These are phyloP conservation scores for Lunasporangiospora selenospora DNA, from an alignment of 192 early-diverging fungal species.

Conservation along the genomic window DNA sequence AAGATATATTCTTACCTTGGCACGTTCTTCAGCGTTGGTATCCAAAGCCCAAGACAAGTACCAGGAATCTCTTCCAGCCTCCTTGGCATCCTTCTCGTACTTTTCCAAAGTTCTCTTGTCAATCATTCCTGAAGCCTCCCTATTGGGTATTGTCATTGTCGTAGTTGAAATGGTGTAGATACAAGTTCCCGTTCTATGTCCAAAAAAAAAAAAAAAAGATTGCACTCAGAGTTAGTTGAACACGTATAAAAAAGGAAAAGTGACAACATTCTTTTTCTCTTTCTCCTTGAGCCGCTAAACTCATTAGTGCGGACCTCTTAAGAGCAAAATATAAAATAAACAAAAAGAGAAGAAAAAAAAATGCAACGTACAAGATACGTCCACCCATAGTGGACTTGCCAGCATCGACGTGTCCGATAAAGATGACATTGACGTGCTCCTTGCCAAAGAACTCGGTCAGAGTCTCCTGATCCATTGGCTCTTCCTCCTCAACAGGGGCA, in stretches of 20 bases:
- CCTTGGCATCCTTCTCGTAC: conserved; percentile 98
- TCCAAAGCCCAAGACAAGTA: conserved; percentile 99
- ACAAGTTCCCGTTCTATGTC: no score
- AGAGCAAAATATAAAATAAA: background rate
- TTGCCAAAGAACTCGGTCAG: conserved; percentile 81
- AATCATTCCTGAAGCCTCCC: conserved; percentile 96
- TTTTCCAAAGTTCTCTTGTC: conserved; percentile 99
- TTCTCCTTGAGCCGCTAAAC: no score
- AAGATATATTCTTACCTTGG: conserved; percentile 66
- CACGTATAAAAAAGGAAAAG: no score
- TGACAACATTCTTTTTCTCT: no score
- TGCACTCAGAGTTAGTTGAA: no score
- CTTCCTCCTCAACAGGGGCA: conserved; percentile 58
- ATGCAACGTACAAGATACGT: conserved; percentile 78
- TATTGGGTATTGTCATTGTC: conserved; percentile 19
- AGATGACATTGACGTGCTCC: conserved; percentile 97
- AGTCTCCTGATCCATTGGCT: conserved; percentile 61
- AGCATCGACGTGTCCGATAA: conserved; percentile 98
- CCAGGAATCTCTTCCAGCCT: conserved; percentile 97
- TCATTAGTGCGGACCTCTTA: conserved; percentile 1
- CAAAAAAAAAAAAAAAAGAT: no score
- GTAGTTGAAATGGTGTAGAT: no score
- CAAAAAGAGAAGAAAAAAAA: conserved; percentile 1
- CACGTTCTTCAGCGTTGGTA: conserved; percentile 94
- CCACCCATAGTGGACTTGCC: conserved; percentile 99